Evolutionary conservation across 805 yeast species (phyloP), one percentile per base, ranked within the genome.

Genomic region (Candida schatavii): DNA sequence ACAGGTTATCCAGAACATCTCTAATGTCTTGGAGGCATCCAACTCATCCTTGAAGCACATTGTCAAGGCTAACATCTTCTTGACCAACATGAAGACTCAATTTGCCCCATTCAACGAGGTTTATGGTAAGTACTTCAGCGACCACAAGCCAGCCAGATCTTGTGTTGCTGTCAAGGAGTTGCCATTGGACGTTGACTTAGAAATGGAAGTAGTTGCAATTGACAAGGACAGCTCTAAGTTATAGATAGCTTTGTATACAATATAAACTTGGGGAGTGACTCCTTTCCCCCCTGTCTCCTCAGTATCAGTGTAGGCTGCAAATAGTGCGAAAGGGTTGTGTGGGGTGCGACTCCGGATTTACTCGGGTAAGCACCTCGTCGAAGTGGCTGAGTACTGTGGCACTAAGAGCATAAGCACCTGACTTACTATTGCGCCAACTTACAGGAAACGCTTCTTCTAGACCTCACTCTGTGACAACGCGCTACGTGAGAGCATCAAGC

Each of bases 81-180:
- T 93, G 64, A 83, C 96, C 46, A 97, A 93, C 67, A 91, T 93
- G 84, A 72, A 73, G 55, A 50, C 64, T 29, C 78, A 85, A 61
- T 93, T 93, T 59, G 88, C 78, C 47, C 85, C 79, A 49, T 86
- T 93, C 74, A 93, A 93, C 72, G 76, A 74, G 51, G 95, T 87
- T 40, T 93, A 93, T 69, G 81, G 80, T 45, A 75, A 82, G 65
- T 83, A 85, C 68, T 88, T 88, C 72, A 75, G 62, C 57, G 72
- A 67, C 36, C 91, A 84, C 70, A 85, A 84, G 64, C 98, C 99
- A 34, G 98, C 98, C 30, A 88, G 99, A 78, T 87, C 97, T 2
- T 93, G 97, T 75, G 95, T 93, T 55, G 97, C 97, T 35, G 98
- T 90, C 48, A 83, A 82, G 67, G 81, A 80, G 48, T 81, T 93